Evolutionary conservation across 495 filamentous ascomycete species (phyloP).

Genomic region (Ramalina intermedia): DNA sequence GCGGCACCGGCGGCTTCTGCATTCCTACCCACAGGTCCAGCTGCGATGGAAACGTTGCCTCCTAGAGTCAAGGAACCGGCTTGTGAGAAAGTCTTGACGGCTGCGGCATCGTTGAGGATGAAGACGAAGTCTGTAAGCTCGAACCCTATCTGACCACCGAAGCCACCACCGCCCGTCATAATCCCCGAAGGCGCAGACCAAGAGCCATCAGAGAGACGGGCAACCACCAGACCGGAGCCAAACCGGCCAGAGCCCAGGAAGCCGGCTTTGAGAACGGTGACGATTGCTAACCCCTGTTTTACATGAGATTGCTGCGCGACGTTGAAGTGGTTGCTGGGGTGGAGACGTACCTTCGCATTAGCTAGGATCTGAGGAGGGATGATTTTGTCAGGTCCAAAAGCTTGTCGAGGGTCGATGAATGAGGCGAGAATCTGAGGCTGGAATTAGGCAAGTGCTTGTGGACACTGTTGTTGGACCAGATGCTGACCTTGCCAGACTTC

Average conservation of each 20-base stretch:
- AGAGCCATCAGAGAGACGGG: conserved; percentile 74
- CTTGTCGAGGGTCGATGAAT: conserved; percentile 85
- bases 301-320: not conserved
- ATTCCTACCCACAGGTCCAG: conserved; percentile 85
- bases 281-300: conserved; percentile 72
- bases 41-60: conserved; percentile 91
- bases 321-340: not conserved
- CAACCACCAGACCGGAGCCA: conserved; percentile 86
- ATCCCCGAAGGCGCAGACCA: conserved; percentile 96
- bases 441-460: not conserved
- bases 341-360: conserved; percentile 62
- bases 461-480: not conserved
- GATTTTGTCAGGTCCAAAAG: conserved; percentile 93
- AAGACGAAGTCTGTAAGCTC: conserved; percentile 98
- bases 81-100: conserved; percentile 91
- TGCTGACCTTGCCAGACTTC: conserved; percentile 56
- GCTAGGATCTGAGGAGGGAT: conserved; percentile 86
- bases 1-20: conserved; percentile 93
- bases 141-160: conserved; percentile 94
- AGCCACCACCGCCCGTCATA: conserved; percentile 76
- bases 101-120: conserved; percentile 84
- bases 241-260: conserved; percentile 88
- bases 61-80: conserved; percentile 80
- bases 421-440: conserved; percentile 56
- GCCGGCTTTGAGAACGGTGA: conserved; percentile 91